Conservation (phyloP, 2,329 filamentous ascomycete species). For the Xylariales sp. region DNA sequence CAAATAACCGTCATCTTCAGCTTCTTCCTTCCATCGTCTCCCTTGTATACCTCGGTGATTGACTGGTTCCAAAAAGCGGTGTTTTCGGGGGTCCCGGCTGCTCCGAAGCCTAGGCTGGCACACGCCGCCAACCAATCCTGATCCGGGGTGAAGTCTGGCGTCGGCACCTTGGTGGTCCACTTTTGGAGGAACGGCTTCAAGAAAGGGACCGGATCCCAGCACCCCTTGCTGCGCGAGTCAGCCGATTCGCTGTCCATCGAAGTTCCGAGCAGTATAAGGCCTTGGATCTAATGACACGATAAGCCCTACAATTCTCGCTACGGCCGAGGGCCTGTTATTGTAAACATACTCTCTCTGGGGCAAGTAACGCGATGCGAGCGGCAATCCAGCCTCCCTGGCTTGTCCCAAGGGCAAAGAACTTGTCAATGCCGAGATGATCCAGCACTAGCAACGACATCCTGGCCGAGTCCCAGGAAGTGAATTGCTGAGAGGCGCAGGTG, state of each 20-base stretch:
- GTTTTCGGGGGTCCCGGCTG: constrained; percentile 29
- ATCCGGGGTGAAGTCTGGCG: constrained; percentile 43
- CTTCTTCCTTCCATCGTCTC: constrained; percentile 45
- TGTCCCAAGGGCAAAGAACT: constrained; percentile 46
- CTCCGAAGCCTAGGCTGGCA: constrained; percentile 39
- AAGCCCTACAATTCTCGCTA: not conserved
- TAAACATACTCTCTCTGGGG: constrained; percentile 37
- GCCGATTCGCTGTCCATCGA: constrained; percentile 50
- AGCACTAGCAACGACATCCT: constrained; percentile 52
- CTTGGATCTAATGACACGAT: constrained; percentile 32
- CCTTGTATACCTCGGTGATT: constrained; percentile 40
- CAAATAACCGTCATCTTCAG: constrained; percentile 39
- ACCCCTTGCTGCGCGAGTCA: constrained; percentile 38
- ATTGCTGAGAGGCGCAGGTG: constrained; percentile 36
- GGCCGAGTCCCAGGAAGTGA: constrained; percentile 53
- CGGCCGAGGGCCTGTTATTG: not conserved
- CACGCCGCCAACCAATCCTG: constrained; percentile 42
- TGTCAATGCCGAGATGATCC: constrained; percentile 41
- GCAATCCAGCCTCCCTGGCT: constrained; percentile 50
- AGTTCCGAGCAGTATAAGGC: constrained; percentile 43
- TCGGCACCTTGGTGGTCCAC: constrained; percentile 33
- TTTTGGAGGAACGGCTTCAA: constrained; percentile 36
- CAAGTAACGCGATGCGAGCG: constrained; percentile 45
- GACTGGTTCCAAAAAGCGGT: constrained; percentile 41
- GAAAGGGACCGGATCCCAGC: constrained; percentile 43